phyloP scores from a whole-genome alignment of 805 yeast species.

The Sugiyamaella floridensis region DNA sequence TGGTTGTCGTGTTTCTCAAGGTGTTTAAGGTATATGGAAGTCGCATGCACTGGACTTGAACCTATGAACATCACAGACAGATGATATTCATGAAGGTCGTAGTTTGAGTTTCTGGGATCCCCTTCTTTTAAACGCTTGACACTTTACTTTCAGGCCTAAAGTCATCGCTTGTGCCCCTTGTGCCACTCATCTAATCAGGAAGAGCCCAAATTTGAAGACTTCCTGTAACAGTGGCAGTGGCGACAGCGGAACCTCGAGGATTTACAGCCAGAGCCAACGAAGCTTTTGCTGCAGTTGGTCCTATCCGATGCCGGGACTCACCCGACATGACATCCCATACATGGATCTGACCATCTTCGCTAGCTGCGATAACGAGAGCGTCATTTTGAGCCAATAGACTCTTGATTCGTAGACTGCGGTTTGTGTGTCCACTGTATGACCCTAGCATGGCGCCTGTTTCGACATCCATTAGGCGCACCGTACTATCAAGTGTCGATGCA shows the following conservation, averaged over 20 bases:
- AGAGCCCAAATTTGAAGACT: conserved; percentile 12
- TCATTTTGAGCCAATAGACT: conserved; percentile 21
- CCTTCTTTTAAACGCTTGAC: no score
- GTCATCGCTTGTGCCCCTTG: no score
- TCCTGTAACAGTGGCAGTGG: conserved; percentile 12
- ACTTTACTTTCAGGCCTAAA: no score
- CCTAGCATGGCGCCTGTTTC: conserved; percentile 23
- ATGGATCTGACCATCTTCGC: conserved; percentile 26
- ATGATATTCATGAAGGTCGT: no score
- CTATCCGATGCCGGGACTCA: background rate
- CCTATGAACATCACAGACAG: no score
- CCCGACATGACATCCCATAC: conserved; percentile 25
- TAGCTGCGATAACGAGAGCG: conserved; percentile 20
- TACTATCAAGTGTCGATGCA: conserved; percentile 24
- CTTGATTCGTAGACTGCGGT: conserved; percentile 21
- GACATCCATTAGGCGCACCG: conserved; percentile 23
- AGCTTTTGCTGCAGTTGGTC: background rate
- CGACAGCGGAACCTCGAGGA: conserved; percentile 6
- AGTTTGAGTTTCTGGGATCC: no score
- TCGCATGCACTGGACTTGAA: no score
- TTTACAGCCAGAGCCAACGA: conserved; percentile 12
- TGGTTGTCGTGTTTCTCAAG: no score
- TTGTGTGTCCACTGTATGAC: conserved; percentile 23
- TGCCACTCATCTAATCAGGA: background rate
- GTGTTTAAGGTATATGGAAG: no score